A percentile compares a stretch with the other conserved stretches of the same genome.
Evolutionary conservation across 257 asterid species (phyloP).

Genomic region (Primulina eburnea): DNA sequence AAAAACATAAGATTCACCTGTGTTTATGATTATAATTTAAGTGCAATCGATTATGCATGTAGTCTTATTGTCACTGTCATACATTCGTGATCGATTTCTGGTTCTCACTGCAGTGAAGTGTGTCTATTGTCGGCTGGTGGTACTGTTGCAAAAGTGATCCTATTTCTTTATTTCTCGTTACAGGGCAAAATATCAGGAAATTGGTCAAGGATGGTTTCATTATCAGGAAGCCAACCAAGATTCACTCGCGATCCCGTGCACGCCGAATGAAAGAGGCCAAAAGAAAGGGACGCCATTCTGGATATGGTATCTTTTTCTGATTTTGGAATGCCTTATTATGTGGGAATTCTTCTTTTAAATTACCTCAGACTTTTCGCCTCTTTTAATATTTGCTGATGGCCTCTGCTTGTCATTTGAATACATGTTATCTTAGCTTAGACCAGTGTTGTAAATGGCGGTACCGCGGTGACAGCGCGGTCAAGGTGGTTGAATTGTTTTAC

Average conservation of each 20-base stretch:
- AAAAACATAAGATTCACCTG: not conserved
- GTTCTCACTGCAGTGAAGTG: not conserved
- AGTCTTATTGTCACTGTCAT: too few species aligned
- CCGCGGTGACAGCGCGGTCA: too few species aligned
- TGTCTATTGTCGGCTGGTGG: not conserved
- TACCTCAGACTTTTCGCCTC: not conserved
- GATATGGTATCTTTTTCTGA: conserved; percentile 35
- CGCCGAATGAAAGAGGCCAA: conserved; percentile 59
- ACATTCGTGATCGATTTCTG: not conserved
- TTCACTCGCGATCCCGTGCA: conserved; percentile 57
- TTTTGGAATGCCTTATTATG: not conserved
- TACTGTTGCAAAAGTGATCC: not conserved
- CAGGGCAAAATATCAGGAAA: conserved; percentile 46
- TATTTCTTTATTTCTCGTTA: not conserved
- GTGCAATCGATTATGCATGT: too few species aligned
- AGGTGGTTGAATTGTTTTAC: too few species aligned
- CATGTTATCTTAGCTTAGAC: too few species aligned
- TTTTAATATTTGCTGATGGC: not conserved
- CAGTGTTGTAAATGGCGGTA: too few species aligned
- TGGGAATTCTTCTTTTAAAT: not conserved
- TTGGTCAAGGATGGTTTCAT: conserved; percentile 58
- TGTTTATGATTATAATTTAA: not conserved
- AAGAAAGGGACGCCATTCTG: conserved; percentile 60
- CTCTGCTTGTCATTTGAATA: not conserved
- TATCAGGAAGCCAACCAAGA: conserved; percentile 62